Evolutionary conservation across 176 grass and related monocot genomes (phyloP).

Genomic region (Zoysia pacifica): DNA sequence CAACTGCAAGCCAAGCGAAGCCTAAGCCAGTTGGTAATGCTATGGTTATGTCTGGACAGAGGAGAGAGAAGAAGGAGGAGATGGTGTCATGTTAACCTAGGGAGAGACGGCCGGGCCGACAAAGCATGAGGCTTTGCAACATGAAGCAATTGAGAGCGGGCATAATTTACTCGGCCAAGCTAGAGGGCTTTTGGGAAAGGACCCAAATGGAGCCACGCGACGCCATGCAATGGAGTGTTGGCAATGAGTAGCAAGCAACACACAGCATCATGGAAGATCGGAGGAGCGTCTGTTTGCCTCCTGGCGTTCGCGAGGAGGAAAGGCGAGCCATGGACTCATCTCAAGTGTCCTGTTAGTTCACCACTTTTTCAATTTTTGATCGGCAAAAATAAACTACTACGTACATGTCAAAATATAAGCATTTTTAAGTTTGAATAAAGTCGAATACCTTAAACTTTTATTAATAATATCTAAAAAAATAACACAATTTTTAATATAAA

Average conservation of each 20-base stretch:
- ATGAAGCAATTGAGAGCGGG: slow-evolving; percentile 66
- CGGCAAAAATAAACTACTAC: not conserved
- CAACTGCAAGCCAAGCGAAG: not conserved
- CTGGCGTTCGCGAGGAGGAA: no score
- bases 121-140: slow-evolving; percentile 87
- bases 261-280: not conserved
- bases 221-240: slow-evolving; percentile 44
- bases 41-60: not conserved
- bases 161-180: slow-evolving; percentile 46
- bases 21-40: not conserved
- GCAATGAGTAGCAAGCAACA: slow-evolving; percentile 29
- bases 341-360: not conserved
- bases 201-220: slow-evolving; percentile 19
- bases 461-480: no score
- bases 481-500: no score
- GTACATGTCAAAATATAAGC: no score
- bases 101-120: slow-evolving; percentile 44
- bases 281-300: not conserved
- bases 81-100: not conserved
- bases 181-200: slow-evolving; percentile 38
- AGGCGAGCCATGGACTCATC: slow-evolving; percentile 18
- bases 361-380: not conserved
- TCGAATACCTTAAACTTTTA: no score
- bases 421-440: no score
- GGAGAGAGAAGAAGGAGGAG: not conserved